Conservation (phyloP, 352 stramenopile genomes). For the Pythium monospermum region DNA sequence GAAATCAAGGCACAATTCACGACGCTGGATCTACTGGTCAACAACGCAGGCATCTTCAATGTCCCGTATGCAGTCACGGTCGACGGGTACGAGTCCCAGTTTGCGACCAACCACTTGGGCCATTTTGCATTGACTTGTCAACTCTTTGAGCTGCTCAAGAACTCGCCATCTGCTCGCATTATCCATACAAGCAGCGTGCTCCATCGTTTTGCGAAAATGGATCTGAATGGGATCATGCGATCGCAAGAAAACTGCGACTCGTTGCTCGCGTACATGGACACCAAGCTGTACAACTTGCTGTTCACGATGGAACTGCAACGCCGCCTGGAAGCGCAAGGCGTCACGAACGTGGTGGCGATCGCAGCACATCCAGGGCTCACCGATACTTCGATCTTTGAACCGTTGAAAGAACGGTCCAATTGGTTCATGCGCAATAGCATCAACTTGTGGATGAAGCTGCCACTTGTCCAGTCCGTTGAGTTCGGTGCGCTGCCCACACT, state of each 20-base stretch:
- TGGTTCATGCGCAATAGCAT: slow-evolving; percentile 25
- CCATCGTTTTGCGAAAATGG: slow-evolving; percentile 31
- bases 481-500: slow-evolving; percentile 40
- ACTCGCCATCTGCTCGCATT: slow-evolving; percentile 9
- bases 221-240: slow-evolving; percentile 32
- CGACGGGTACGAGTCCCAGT: slow-evolving; percentile 13
- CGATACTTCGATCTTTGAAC: slow-evolving; percentile 19
- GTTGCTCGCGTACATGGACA: slow-evolving; percentile 28
- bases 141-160: slow-evolving; percentile 19
- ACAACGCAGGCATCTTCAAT: slow-evolving; percentile 21
- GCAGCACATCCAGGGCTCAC: slow-evolving; percentile 33
- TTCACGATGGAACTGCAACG: slow-evolving; percentile 41
- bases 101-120: slow-evolving; percentile 14
- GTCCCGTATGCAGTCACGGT: slow-evolving; percentile 6
- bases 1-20: slow-evolving; percentile 11
- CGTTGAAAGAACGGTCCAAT: slow-evolving; percentile 14
- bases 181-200: slow-evolving; percentile 33
- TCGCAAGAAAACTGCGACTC: slow-evolving; percentile 27
- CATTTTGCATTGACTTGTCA: slow-evolving; percentile 28
- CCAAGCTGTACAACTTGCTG: slow-evolving; percentile 46
- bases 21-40: slow-evolving; percentile 25
- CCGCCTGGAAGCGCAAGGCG: slow-evolving; percentile 16
- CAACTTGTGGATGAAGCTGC: slow-evolving; percentile 16
- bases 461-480: slow-evolving; percentile 20
- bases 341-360: slow-evolving; percentile 23